Evolutionary conservation across 495 filamentous ascomycete genomes (phyloP).

Genomic region (Polyplosphaeria fusca): DNA sequence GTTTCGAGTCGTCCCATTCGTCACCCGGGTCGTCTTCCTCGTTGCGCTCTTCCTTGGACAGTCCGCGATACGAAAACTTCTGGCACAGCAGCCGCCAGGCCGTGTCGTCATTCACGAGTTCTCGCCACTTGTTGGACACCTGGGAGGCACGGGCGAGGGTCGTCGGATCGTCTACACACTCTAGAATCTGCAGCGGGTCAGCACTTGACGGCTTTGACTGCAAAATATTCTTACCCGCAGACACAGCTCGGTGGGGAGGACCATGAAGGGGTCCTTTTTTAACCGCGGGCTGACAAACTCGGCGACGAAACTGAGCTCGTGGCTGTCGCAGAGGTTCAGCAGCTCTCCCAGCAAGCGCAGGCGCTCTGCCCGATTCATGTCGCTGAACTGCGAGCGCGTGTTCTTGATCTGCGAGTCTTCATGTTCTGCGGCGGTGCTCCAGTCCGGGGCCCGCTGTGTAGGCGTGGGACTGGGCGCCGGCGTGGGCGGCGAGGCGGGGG

Average conservation of each 20-base stretch:
- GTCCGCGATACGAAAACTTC: conserved; percentile 79
- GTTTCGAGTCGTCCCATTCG: conserved; percentile 3
- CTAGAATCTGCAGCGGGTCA: conserved; percentile 36
- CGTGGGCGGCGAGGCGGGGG: conserved; percentile 66
- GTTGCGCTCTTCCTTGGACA: conserved; percentile 40
- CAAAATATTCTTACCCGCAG: conserved; percentile 57
- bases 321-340: conserved; percentile 86
- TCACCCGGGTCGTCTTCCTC: conserved; percentile 21
- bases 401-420: conserved; percentile 56
- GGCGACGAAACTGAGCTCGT: conserved; percentile 90
- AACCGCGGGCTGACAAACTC: conserved; percentile 87
- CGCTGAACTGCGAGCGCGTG: conserved; percentile 54
- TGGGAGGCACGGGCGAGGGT: conserved; percentile 89
- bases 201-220: conserved; percentile 74
- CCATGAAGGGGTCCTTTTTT: conserved; percentile 92
- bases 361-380: conserved; percentile 53
- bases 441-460: conserved; percentile 56
- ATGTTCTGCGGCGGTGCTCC: conserved; percentile 56
- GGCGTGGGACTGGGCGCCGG: conserved; percentile 67
- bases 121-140: conserved; percentile 89
- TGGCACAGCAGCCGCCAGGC: conserved; percentile 97
- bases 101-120: conserved; percentile 89
- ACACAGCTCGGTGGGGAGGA: conserved; percentile 87
- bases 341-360: conserved; percentile 73
- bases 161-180: conserved; percentile 76